Conservation (phyloP, 148 eudicot species). For the Dysphania ambrosioides region DNA sequence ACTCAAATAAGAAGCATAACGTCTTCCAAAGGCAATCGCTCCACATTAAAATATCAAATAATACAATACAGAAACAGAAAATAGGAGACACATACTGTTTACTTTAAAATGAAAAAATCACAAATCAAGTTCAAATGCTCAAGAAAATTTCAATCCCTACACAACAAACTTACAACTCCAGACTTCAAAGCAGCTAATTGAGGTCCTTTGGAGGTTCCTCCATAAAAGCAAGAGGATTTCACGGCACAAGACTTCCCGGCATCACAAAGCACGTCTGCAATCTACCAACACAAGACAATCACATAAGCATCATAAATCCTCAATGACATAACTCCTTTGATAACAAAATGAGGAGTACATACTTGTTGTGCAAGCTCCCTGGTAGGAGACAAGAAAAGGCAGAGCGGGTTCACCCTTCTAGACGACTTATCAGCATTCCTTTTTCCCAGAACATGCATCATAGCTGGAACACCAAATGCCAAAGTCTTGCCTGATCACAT, state of each 20-base stretch:
- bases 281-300: conserved; percentile 48
- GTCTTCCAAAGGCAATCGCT: not conserved
- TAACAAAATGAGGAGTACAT: conserved; percentile 26
- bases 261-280: conserved; percentile 76
- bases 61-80: not conserved
- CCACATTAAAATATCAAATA: not conserved
- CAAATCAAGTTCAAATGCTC: not conserved
- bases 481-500: conserved; percentile 75
- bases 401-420: conserved; percentile 62
- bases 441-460: conserved; percentile 68
- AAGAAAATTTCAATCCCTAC: not conserved
- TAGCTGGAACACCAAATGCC: conserved; percentile 96
- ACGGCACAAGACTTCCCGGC: conserved; percentile 84
- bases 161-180: conserved; percentile 69
- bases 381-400: conserved; percentile 92
- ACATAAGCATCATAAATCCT: not conserved
- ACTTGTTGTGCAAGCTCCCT: conserved; percentile 99
- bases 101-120: too few relatives aligned
- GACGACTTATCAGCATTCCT: conserved; percentile 41
- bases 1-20: not conserved
- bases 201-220: conserved; percentile 93
- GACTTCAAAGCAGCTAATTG: conserved; percentile 71
- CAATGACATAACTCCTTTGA: not conserved
- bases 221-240: conserved; percentile 70
- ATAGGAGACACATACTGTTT: not conserved